A percentile compares a stretch with the other conserved stretches of the same genome.
phyloP scores from a whole-genome alignment of 164 flowering plant genomes.

The Chloranthus sessilifolius region DNA sequence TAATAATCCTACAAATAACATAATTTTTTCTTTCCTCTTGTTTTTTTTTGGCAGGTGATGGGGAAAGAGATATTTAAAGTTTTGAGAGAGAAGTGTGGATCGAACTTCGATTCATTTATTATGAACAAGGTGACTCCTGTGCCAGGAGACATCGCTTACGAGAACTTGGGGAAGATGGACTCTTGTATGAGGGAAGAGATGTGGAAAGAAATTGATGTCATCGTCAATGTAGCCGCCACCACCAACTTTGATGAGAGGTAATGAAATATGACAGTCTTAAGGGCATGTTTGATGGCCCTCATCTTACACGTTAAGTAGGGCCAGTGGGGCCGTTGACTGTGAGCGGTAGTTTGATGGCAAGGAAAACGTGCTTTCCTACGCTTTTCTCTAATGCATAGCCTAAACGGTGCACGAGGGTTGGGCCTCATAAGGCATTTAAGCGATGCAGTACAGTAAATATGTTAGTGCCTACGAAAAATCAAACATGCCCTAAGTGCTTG shows the following conservation, averaged over 20 bases:
- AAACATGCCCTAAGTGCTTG: no score
- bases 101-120: slow-evolving; percentile 22
- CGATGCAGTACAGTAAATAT: not conserved
- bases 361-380: slow-evolving; percentile 47
- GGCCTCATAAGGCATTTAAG: no score
- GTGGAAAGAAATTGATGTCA: slow-evolving; percentile 34
- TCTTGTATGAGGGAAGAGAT: slow-evolving; percentile 31
- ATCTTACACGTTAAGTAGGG: no score
- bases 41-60: slow-evolving; percentile 25
- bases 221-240: slow-evolving; percentile 61
- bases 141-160: slow-evolving; percentile 35
- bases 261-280: slow-evolving; percentile 13
- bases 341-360: slow-evolving; percentile 30
- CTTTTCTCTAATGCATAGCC: slow-evolving; percentile 41
- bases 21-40: not conserved
- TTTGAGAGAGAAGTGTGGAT: slow-evolving; percentile 29
- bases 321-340: no score
- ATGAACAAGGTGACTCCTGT: slow-evolving; percentile 28
- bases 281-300: no score
- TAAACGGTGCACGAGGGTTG: not conserved
- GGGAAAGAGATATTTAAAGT: slow-evolving; percentile 47
- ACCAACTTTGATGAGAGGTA: slow-evolving; percentile 57
- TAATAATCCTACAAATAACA: not conserved
- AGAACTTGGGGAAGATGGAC: slow-evolving; percentile 37
- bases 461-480: not conserved